Evolutionary conservation across 140 eudicot species (phyloP).

Genomic region (Flaveria floridana): DNA sequence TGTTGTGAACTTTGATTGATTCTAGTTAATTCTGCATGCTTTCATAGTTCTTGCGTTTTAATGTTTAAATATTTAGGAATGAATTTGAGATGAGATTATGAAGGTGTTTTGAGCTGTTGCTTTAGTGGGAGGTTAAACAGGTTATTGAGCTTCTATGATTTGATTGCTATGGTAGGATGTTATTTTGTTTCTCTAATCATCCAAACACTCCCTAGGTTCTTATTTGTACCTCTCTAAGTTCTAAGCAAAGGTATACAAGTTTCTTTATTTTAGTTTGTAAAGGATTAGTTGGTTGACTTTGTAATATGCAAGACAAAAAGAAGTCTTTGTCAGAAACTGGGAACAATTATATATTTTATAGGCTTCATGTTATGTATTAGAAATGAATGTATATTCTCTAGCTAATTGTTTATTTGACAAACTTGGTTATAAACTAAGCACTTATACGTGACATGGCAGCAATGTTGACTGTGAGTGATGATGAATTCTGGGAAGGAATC

Average conservation of each 20-base stretch:
- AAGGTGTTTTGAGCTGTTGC: neutral
- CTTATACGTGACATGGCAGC: slow-evolving; percentile 33
- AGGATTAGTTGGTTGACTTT: slow-evolving; percentile 12
- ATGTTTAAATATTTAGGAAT: neutral
- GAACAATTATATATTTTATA: neutral
- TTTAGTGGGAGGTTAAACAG: neutral
- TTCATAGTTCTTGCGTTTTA: neutral
- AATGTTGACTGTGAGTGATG: slow-evolving; percentile 54
- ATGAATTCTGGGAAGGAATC: slow-evolving; percentile 71
- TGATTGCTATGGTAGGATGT: neutral
- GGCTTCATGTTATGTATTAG: slow-evolving; percentile 2
- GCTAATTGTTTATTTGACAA: slow-evolving; percentile 1
- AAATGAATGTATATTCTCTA: neutral
- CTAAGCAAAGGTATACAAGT: slow-evolving; percentile 3
- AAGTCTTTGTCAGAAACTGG: slow-evolving; percentile 14
- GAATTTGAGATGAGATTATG: neutral
- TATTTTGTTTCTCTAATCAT: too few relatives aligned
- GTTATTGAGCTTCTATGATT: neutral
- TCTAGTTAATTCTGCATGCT: neutral
- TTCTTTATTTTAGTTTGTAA: neutral
- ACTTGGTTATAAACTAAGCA: neutral
- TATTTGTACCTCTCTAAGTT: neutral
- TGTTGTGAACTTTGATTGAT: neutral
- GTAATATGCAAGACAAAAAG: slow-evolving; percentile 14
- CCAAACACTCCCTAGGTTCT: too few relatives aligned